These are phyloP conservation scores for Asterochloris sp. DNA, from an alignment of 139 green algal genomes.

Conservation along the genomic window DNA sequence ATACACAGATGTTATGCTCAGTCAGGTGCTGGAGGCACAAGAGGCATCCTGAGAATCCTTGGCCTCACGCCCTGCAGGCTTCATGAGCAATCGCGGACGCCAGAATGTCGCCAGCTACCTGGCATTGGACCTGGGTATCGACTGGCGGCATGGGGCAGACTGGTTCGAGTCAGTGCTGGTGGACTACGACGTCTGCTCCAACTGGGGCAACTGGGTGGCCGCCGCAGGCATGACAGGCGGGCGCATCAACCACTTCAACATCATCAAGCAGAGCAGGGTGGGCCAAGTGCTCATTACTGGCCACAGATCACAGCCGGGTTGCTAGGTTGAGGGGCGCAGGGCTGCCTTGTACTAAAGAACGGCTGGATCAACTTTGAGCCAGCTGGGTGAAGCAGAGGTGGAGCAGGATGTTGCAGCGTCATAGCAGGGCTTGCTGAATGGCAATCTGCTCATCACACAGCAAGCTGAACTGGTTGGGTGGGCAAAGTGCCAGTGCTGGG, in stretches of 20 bases:
- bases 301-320: too few relatives aligned
- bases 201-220: slow-evolving; percentile 94
- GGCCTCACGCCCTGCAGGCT: slow-evolving; percentile 50
- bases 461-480: too few relatives aligned
- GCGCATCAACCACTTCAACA: slow-evolving; percentile 94
- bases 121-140: slow-evolving; percentile 82
- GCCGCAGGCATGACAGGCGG: slow-evolving; percentile 64
- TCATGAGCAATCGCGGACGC: slow-evolving; percentile 94
- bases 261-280: slow-evolving; percentile 74
- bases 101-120: slow-evolving; percentile 93
- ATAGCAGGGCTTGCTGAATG: too few relatives aligned
- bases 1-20: too few relatives aligned
- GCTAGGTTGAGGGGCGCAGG: background rate
- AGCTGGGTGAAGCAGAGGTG: background rate
- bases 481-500: too few relatives aligned
- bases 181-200: slow-evolving; percentile 86
- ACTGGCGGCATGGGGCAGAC: slow-evolving; percentile 88
- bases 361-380: background rate
- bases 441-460: too few relatives aligned
- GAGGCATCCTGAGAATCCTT: too few relatives aligned
- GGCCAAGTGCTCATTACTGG: background rate
- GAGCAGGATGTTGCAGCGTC: too few relatives aligned
- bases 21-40: too few relatives aligned
- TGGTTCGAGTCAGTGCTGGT: slow-evolving; percentile 88
- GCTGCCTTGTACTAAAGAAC: background rate